phyloP scores from a whole-genome alignment of 2,329 filamentous ascomycete species.

The Trichoderma afroharzianum region DNA sequence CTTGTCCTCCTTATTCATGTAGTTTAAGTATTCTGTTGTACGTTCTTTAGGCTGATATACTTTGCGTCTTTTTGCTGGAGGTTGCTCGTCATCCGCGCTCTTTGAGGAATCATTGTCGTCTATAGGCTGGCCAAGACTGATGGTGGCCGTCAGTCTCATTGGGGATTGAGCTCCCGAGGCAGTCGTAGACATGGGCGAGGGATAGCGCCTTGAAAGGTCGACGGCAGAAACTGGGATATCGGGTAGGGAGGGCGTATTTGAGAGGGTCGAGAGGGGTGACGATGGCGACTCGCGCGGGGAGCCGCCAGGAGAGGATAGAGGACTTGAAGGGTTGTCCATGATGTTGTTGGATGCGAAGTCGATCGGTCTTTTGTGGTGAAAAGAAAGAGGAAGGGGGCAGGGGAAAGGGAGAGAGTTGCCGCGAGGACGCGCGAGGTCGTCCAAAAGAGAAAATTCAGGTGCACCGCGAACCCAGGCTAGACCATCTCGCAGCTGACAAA shows the following conservation, averaged over 20 bases:
- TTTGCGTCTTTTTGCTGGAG: conserved; percentile 73
- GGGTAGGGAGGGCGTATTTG: conserved; percentile 50
- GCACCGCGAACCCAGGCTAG: conserved; percentile 3
- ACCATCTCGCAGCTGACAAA: conserved; percentile 11
- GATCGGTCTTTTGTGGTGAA: neutral
- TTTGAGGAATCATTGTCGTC: conserved; percentile 31
- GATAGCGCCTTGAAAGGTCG: conserved; percentile 46
- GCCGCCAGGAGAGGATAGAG: conserved; percentile 30
- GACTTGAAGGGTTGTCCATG: conserved; percentile 29
- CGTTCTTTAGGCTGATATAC: conserved; percentile 60
- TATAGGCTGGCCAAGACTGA: conserved; percentile 18
- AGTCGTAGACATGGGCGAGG: conserved; percentile 47
- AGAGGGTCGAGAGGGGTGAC: conserved; percentile 53
- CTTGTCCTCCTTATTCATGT: conserved; percentile 50
- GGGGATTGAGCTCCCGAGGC: conserved; percentile 51
- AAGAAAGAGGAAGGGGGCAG: neutral
- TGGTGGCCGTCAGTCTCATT: conserved; percentile 40
- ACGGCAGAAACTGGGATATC: conserved; percentile 39
- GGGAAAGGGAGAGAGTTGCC: neutral
- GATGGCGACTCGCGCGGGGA: conserved; percentile 40
- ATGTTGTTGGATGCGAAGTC: neutral
- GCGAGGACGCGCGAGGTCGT: neutral
- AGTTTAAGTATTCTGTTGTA: conserved; percentile 76
- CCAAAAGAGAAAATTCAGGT: conserved; percentile 9
- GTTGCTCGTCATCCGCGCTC: conserved; percentile 52